A percentile compares a stretch with the other conserved stretches of the same genome.
Conservation (phyloP, 2,329 filamentous ascomycete genomes). For the Xylaria sp. region DNA sequence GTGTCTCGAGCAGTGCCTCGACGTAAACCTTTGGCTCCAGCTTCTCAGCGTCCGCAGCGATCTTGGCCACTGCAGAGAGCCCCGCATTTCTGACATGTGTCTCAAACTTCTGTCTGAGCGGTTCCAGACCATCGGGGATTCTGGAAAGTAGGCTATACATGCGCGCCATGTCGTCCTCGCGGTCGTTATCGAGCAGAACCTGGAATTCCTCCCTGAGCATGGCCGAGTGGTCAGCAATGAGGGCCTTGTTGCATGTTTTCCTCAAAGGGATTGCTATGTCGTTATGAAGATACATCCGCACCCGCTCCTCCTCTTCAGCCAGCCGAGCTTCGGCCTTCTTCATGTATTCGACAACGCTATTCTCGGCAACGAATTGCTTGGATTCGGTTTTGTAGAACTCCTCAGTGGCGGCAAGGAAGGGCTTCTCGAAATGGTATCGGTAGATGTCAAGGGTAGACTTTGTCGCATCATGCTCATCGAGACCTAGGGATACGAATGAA, state of each 20-base stretch:
- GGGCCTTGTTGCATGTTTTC: slow-evolving; percentile 82
- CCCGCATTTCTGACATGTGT: slow-evolving; percentile 90
- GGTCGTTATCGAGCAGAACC: slow-evolving; percentile 87
- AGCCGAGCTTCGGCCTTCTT: slow-evolving; percentile 94
- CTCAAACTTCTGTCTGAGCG: slow-evolving; percentile 85
- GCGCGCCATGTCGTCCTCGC: slow-evolving; percentile 90
- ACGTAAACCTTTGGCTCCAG: slow-evolving; percentile 97
- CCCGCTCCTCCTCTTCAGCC: slow-evolving; percentile 91
- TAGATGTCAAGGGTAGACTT: slow-evolving; percentile 97
- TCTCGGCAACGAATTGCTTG: slow-evolving; percentile 91
- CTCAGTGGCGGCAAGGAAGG: slow-evolving; percentile 84
- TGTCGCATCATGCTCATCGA: slow-evolving; percentile 89
- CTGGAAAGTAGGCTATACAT: slow-evolving; percentile 93
- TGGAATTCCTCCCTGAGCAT: slow-evolving; percentile 97
- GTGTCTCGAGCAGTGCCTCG: slow-evolving; percentile 89
- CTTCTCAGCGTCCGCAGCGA: slow-evolving; percentile 83
- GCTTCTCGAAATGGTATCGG: slow-evolving; percentile 86
- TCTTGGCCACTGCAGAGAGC: slow-evolving; percentile 84
- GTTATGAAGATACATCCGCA: slow-evolving; percentile 85
- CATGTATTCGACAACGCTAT: slow-evolving; percentile 99
- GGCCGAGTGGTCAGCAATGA: slow-evolving; percentile 84
- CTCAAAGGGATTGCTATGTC: slow-evolving; percentile 86
- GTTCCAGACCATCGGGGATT: slow-evolving; percentile 89
- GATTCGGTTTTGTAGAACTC: slow-evolving; percentile 91
- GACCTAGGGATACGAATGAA: slow-evolving; percentile 90